These are phyloP conservation scores for Lactifluus volemus DNA, from an alignment of 768 basidiomycete genomes.

Conservation along the genomic window DNA sequence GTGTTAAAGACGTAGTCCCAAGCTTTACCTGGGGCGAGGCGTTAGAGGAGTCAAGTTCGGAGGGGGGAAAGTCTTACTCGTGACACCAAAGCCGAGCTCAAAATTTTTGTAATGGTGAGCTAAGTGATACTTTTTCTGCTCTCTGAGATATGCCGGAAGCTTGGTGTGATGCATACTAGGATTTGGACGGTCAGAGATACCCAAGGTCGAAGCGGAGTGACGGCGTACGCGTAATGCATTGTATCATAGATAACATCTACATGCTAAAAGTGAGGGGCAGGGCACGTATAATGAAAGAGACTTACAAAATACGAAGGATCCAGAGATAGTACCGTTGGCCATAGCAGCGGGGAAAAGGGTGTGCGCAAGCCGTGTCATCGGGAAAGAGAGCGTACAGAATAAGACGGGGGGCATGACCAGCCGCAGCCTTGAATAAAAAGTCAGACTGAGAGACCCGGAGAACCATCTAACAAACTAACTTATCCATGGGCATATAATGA, in stretches of 20 bases:
- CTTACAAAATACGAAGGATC: conserved; percentile 66
- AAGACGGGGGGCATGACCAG: conserved; percentile 94
- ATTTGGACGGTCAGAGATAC: conserved; percentile 12
- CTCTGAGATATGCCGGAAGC: conserved; percentile 76
- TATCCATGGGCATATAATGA: conserved; percentile 96
- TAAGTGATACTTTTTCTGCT: conserved; percentile 96
- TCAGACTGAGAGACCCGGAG: conserved; percentile 5
- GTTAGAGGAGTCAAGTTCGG: neutral
- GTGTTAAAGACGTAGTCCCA: conserved; percentile 95
- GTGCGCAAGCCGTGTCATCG: conserved; percentile 84
- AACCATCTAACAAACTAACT: conserved; percentile 35
- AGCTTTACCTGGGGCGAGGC: conserved; percentile 54
- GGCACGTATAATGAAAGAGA: conserved; percentile 13
- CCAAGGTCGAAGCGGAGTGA: neutral
- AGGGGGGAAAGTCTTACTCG: conserved; percentile 41
- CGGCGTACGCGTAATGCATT: conserved; percentile 83
- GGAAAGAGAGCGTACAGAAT: conserved; percentile 67
- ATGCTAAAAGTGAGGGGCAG: conserved; percentile 1
- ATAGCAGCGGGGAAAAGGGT: conserved; percentile 70
- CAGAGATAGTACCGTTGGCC: conserved; percentile 89
- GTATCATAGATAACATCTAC: conserved; percentile 76
- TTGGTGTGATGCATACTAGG: conserved; percentile 73
- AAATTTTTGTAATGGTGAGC: conserved; percentile 99
- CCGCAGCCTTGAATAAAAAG: conserved; percentile 46
- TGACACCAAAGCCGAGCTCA: conserved; percentile 95